Evolutionary conservation across 2,329 filamentous ascomycete genomes (phyloP).

Genomic region (Exutisphaerella laricina): DNA sequence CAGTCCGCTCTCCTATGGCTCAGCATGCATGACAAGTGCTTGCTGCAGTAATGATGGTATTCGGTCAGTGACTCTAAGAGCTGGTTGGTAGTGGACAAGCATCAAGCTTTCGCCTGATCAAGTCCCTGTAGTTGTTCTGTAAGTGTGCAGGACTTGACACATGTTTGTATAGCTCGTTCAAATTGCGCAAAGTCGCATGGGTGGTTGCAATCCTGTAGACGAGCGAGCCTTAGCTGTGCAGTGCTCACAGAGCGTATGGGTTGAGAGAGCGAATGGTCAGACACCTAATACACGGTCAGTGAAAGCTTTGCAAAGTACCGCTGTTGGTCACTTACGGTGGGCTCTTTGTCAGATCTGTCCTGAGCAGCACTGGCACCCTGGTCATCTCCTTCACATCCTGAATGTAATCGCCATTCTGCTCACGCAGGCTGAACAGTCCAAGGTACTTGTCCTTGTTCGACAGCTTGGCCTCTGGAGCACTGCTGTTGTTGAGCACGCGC

Average conservation of each 20-base stretch:
- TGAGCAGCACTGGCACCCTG: conserved; percentile 91
- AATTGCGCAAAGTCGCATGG: too few species aligned
- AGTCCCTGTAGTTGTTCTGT: conserved; percentile 14
- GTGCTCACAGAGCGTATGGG: conserved; percentile 58
- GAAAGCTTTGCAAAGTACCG: conserved; percentile 8
- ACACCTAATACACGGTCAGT: conserved; percentile 55
- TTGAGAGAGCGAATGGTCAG: conserved; percentile 79
- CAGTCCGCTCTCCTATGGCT: neutral
- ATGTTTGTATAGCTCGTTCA: conserved; percentile 8
- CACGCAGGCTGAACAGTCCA: conserved; percentile 79
- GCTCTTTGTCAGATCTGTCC: conserved; percentile 97
- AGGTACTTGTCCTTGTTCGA: conserved; percentile 96
- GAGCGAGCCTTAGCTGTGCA: too few species aligned
- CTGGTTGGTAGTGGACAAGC: conserved; percentile 5
- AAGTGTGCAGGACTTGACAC: conserved; percentile 15
- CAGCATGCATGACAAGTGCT: conserved; percentile 2
- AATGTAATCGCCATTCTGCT: conserved; percentile 92
- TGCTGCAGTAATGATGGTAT: conserved; percentile 20
- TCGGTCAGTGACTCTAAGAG: conserved; percentile 22
- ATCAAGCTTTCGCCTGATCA: conserved; percentile 13
- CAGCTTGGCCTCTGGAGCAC: conserved; percentile 71
- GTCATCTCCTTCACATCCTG: conserved; percentile 99
- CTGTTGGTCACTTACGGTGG: conserved; percentile 96
- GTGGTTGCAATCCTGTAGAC: too few species aligned
- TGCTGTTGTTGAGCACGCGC: conserved; percentile 67